Conservation (phyloP, 1,284 basidiomycete genomes). For the Trametes pubescens region DNA sequence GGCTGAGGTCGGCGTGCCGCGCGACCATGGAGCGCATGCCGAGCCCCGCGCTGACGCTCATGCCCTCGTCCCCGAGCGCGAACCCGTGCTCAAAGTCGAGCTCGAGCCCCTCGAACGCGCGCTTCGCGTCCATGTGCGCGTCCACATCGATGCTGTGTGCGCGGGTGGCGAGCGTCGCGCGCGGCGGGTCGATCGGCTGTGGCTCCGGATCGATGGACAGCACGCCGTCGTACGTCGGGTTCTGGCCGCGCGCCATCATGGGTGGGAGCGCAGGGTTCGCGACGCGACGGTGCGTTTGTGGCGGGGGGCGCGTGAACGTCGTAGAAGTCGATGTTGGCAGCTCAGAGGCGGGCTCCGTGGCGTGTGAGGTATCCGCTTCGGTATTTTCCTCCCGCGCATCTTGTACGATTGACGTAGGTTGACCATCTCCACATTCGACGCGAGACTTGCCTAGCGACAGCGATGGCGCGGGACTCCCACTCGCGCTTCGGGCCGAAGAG, state of each 20-base stretch:
- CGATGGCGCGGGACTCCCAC: slow-evolving; percentile 13
- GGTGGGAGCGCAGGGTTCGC: slow-evolving; percentile 7
- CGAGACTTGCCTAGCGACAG: background rate
- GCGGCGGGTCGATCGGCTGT: slow-evolving; percentile 45
- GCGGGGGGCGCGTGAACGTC: too few species aligned
- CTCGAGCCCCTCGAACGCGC: slow-evolving; percentile 37
- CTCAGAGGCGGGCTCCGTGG: slow-evolving; percentile 17
- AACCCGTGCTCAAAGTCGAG: slow-evolving; percentile 38
- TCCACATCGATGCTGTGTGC: slow-evolving; percentile 35
- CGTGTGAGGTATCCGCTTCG: slow-evolving; percentile 10
- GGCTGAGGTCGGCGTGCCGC: slow-evolving; percentile 14
- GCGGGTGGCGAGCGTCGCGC: slow-evolving; percentile 39
- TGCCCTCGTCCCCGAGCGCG: slow-evolving; percentile 29
- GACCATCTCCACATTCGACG: background rate
- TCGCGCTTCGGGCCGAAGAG: slow-evolving; percentile 6
- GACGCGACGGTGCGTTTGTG: background rate
- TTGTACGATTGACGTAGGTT: background rate
- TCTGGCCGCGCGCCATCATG: slow-evolving; percentile 37
- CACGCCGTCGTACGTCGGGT: slow-evolving; percentile 47
- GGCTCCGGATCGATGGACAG: slow-evolving; percentile 45
- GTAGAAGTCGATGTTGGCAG: background rate
- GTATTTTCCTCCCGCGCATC: background rate
- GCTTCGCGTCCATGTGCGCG: slow-evolving; percentile 28
- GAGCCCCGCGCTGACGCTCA: slow-evolving; percentile 29
- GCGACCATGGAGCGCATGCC: slow-evolving; percentile 29